Conservation (phyloP, 495 filamentous ascomycete species). For the Hypoxylon cercidicola region DNA sequence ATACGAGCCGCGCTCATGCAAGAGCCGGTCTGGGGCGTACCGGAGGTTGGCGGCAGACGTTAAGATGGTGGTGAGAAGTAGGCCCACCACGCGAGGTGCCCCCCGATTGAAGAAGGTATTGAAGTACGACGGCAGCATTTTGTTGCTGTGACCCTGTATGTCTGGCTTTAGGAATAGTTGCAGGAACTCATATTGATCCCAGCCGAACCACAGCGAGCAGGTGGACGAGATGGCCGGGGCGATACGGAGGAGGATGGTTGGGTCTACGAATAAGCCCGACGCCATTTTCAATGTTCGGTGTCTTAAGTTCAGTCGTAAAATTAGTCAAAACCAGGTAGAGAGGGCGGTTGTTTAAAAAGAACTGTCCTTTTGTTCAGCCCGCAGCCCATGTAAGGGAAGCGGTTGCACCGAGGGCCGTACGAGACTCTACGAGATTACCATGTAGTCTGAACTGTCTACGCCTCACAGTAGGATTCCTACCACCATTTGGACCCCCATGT, state of each 20-base stretch:
- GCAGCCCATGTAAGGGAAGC: too few species aligned
- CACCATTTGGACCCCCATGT: too few species aligned
- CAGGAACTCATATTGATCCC: conserved; percentile 21
- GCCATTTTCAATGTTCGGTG: too few species aligned
- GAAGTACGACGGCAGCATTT: conserved; percentile 25
- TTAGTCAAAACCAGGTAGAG: too few species aligned
- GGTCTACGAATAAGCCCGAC: too few species aligned
- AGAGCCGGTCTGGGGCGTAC: background rate
- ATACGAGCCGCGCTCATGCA: background rate
- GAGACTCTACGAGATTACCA: too few species aligned
- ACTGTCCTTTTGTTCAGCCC: too few species aligned
- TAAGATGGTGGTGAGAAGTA: conserved; percentile 4
- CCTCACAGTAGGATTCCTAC: too few species aligned
- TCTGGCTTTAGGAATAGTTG: conserved; percentile 10
- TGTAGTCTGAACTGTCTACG: too few species aligned
- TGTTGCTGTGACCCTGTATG: conserved; percentile 9
- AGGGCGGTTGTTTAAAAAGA: too few species aligned
- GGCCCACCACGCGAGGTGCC: conserved; percentile 6
- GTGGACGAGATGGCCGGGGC: conserved; percentile 15
- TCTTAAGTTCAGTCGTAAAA: too few species aligned
- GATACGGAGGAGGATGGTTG: background rate
- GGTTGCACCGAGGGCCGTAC: too few species aligned
- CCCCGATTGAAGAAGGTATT: conserved; percentile 12
- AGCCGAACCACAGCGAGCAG: conserved; percentile 14
- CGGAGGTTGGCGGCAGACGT: conserved; percentile 6